Conservation (phyloP, 192 early-diverging fungal genomes). For the Martensiomyces pterosporus region DNA sequence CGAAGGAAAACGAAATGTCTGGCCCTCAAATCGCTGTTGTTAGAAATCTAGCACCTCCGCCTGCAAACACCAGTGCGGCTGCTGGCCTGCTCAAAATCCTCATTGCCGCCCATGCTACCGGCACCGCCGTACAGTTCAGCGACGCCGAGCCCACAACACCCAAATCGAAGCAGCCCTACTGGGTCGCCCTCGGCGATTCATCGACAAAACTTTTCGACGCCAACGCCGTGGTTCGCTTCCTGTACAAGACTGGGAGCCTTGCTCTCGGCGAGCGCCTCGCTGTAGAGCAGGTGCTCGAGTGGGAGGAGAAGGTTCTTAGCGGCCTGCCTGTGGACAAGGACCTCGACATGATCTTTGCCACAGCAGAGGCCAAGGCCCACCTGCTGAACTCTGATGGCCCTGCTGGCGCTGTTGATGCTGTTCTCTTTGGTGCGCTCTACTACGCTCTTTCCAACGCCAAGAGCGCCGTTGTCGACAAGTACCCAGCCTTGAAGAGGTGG, state of each 20-base stretch:
- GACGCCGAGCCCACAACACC: constrained; percentile 10
- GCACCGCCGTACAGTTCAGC: constrained; percentile 16
- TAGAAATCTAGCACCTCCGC: constrained; percentile 24
- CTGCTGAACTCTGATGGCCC: constrained; percentile 9
- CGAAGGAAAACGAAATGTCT: no score
- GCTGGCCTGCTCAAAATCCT: constrained; percentile 48
- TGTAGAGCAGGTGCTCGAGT: constrained; percentile 44
- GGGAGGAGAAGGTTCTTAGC: constrained; percentile 45
- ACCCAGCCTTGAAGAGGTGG: constrained; percentile 31
- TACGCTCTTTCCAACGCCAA: constrained; percentile 28
- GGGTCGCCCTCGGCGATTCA: constrained; percentile 13
- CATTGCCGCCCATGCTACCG: constrained; percentile 32
- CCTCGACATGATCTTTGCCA: constrained; percentile 16
- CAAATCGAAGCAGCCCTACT: constrained; percentile 41
- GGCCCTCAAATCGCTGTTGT: constrained; percentile 16
- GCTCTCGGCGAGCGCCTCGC: constrained; percentile 20
- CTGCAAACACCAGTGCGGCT: constrained; percentile 44
- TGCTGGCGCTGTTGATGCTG: constrained; percentile 22
- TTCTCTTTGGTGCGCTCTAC: constrained; percentile 40
- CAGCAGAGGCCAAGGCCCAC: constrained; percentile 9
- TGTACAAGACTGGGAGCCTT: constrained; percentile 22
- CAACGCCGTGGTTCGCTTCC: constrained; percentile 47
- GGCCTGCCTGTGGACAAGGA: constrained; percentile 21
- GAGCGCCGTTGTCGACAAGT: constrained; percentile 9
- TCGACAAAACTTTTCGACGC: constrained; percentile 39